phyloP scores from a whole-genome alignment of 306 rosid genomes.

The Oemleria cerasiformis region DNA sequence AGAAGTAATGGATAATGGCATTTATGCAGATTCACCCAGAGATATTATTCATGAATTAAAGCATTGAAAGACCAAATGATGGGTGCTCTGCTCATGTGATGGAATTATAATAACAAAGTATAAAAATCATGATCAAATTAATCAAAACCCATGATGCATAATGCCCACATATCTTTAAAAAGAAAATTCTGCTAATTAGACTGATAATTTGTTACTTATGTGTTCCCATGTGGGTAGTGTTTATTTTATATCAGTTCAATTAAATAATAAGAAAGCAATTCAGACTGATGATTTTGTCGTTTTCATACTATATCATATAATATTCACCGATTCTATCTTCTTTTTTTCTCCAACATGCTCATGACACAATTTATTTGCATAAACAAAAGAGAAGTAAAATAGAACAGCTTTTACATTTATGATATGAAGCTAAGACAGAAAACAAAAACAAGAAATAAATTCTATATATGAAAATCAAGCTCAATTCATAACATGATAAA shows the following conservation, averaged over 20 bases:
- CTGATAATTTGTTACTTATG: not conserved
- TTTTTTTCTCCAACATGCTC: not conserved
- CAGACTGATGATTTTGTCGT: conserved; percentile 22
- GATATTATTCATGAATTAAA: conserved; percentile 8
- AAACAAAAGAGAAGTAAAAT: too few species aligned
- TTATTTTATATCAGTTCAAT: not conserved
- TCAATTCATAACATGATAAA: not conserved
- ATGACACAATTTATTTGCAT: not conserved
- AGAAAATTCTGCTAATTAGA: conserved; percentile 4
- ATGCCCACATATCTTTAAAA: not conserved
- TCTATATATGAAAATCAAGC: not conserved
- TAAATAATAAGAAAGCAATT: conserved; percentile 9
- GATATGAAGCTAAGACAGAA: not conserved
- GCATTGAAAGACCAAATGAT: conserved; percentile 19
- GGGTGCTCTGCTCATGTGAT: conserved; percentile 35
- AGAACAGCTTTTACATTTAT: not conserved
- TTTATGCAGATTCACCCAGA: not conserved
- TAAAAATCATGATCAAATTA: conserved; percentile 4
- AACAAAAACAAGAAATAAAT: not conserved
- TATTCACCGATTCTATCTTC: conserved; percentile 14
- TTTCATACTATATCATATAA: conserved; percentile 6
- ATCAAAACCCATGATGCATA: conserved; percentile 32
- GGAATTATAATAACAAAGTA: conserved; percentile 21
- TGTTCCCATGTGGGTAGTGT: conserved; percentile 26
- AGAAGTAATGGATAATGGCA: not conserved